Evolutionary conservation across 2,329 filamentous ascomycete species (phyloP).

Genomic region (Sclerotinia minor): DNA sequence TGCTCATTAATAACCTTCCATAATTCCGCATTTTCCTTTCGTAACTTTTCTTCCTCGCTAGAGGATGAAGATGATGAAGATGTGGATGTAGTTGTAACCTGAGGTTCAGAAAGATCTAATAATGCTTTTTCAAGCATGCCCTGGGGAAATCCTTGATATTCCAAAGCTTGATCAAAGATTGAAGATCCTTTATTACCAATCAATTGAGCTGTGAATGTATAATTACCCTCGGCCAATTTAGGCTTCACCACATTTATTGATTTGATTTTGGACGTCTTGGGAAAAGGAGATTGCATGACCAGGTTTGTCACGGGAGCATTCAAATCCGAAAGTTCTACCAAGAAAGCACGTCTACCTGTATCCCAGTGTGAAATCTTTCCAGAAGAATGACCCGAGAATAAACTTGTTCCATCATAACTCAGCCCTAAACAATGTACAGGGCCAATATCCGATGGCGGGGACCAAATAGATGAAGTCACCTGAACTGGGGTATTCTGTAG

Average conservation of each 20-base stretch:
- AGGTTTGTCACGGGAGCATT: conserved; percentile 84
- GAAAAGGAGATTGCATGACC: conserved; percentile 64
- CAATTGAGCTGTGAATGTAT: conserved; percentile 67
- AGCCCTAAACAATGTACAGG: conserved; percentile 67
- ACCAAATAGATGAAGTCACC: conserved; percentile 52
- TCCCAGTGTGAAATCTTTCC: conserved; percentile 83
- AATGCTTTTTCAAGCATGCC: conserved; percentile 53
- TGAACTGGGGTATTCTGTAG: conserved; percentile 60
- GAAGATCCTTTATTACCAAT: conserved; percentile 40
- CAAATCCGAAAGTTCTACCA: conserved; percentile 47
- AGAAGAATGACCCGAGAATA: conserved; percentile 78
- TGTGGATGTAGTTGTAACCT: not conserved
- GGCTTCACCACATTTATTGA: conserved; percentile 74
- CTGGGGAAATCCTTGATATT: conserved; percentile 34
- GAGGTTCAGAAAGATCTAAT: conserved; percentile 45
- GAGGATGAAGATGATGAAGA: conserved; percentile 29
- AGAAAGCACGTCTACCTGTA: conserved; percentile 48
- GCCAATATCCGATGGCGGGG: conserved; percentile 48
- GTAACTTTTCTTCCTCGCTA: conserved; percentile 43
- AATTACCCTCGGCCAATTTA: conserved; percentile 64
- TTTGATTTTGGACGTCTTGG: conserved; percentile 50
- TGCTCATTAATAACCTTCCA: conserved; percentile 50
- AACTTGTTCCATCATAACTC: conserved; percentile 77
- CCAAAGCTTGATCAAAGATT: conserved; percentile 32
- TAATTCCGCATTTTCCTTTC: conserved; percentile 48